phyloP scores from a whole-genome alignment of 768 basidiomycete species.

The Suillus tomentosus region DNA sequence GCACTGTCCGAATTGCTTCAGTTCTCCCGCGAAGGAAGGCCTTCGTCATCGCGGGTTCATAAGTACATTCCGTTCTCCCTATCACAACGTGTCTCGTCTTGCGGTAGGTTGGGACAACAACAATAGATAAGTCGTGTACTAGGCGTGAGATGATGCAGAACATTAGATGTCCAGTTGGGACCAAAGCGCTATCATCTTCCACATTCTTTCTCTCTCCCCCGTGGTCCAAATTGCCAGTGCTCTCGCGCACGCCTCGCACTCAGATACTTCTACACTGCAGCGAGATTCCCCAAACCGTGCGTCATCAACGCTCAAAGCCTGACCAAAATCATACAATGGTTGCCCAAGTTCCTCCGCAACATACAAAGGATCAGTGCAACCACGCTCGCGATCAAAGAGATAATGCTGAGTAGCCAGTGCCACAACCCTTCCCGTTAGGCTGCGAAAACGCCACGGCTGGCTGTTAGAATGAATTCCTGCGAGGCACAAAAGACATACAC shows the following conservation, averaged over 20 bases:
- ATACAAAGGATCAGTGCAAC: conserved; percentile 74
- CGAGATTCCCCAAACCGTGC: conserved; percentile 37
- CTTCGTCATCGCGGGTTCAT: conserved; percentile 99
- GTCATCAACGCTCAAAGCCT: conserved; percentile 26
- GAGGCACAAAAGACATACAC: too few relatives aligned
- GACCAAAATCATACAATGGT: conserved; percentile 34
- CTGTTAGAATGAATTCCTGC: too few relatives aligned
- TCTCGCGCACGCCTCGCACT: conserved; percentile 74
- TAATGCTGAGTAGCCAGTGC: conserved; percentile 83
- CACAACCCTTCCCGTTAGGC: conserved; percentile 39
- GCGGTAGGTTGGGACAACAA: neutral
- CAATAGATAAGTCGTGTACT: neutral
- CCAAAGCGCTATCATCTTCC: conserved; percentile 76
- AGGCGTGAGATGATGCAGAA: neutral
- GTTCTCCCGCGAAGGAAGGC: conserved; percentile 92
- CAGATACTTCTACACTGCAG: conserved; percentile 74
- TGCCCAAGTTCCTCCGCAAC: conserved; percentile 83
- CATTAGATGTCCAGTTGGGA: conserved; percentile 53
- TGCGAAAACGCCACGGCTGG: too few relatives aligned
- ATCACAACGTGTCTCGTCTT: neutral
- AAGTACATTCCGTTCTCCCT: conserved; percentile 91
- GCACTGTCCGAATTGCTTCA: conserved; percentile 90
- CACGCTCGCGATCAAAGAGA: conserved; percentile 76
- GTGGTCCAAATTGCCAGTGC: conserved; percentile 72
- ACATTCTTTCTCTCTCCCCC: conserved; percentile 71